Evolutionary conservation across 495 filamentous ascomycete genomes (phyloP), one percentile per base, ranked within the genome.

Genomic region (Tuber microsphaerosporum): DNA sequence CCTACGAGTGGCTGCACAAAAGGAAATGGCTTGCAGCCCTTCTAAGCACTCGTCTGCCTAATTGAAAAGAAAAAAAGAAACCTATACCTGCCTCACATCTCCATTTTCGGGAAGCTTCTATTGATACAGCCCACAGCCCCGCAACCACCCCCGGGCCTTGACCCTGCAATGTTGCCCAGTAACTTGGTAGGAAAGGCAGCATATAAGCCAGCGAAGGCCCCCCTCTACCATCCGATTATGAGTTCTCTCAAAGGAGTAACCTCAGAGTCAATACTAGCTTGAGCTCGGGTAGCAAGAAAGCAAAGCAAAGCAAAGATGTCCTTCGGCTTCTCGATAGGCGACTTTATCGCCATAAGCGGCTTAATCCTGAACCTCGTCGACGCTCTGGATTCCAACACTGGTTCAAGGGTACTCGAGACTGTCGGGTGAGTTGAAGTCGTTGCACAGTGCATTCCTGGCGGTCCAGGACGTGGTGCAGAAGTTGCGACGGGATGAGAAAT

Each of bases 291-390:
- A 34, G 26, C 26, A 34, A 34, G 26, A 31, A 34, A 65, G 56
- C 12, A 65, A 31, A 65, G 56, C 56, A 17, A 65, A 17, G 42
- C 12, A 2, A 31, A 31, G 14, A 72, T 42, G 42, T 72, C 70
- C 71, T 74, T 74, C 69, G 37, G 39, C 41, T 41, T 74, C 45
- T 31, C 19, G 26, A 17, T 70, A n/a, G 39, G 73, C 61, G 56
- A 74, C 26, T 71, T 74, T 37, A 70, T 70, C 17, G 73, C 73
- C 26, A 70, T 37, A n/a, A 34, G n/a, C 17, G 34, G 37, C 17
- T 6, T 74, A 37, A 22, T 74, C 46, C 31, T 42, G n/a, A 31
- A 71, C 39, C 42, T 74, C 42, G 31, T 44, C n/a, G 68, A 74
- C 19, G 48, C 31, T 22, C 48, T 74, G 17, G 68, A 31, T 16